Percentiles rank a stretch among this genome's conserved stretches.
These are phyloP conservation scores for Eimeria mitis DNA, from an alignment of 169 alveolate species.

Conservation along the genomic window DNA sequence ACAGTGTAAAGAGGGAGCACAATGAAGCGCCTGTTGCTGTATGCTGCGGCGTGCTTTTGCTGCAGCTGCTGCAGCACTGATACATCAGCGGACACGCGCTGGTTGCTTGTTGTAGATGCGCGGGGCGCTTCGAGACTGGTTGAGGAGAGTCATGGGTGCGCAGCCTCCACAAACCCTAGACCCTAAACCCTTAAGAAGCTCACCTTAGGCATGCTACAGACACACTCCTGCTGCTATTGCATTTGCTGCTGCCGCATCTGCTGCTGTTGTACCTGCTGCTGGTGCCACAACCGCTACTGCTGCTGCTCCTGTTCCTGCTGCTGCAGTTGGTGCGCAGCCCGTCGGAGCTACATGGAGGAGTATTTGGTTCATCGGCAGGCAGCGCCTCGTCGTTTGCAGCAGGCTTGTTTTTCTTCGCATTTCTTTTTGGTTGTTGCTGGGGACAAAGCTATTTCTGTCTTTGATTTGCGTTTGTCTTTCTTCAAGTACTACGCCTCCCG, in stretches of 20 bases:
- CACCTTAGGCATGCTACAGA: background rate
- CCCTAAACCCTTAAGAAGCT: background rate
- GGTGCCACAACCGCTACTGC: background rate
- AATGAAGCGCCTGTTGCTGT: background rate
- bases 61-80: slow-evolving; percentile 73
- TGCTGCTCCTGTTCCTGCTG: slow-evolving; percentile 39
- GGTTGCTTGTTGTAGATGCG: slow-evolving; percentile 46
- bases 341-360: slow-evolving; percentile 72
- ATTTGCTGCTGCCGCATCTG: background rate
- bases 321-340: slow-evolving; percentile 73
- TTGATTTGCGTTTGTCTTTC: slow-evolving; percentile 37
- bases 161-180: background rate
- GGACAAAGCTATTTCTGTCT: slow-evolving; percentile 1
- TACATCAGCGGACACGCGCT: slow-evolving; percentile 19
- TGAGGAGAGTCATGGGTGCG: slow-evolving; percentile 74
- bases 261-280: background rate
- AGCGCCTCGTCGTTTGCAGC: slow-evolving; percentile 58
- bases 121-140: slow-evolving; percentile 55
- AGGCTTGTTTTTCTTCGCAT: slow-evolving; percentile 31
- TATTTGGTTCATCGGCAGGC: slow-evolving; percentile 20
- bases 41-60: slow-evolving; percentile 19
- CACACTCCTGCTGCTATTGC: background rate
- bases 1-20: background rate
- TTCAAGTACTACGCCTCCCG: slow-evolving; percentile 57
- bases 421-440: slow-evolving; percentile 51